These are phyloP conservation scores for Colletotrichum camelliae DNA, from an alignment of 2,329 filamentous ascomycete genomes.

Conservation along the genomic window DNA sequence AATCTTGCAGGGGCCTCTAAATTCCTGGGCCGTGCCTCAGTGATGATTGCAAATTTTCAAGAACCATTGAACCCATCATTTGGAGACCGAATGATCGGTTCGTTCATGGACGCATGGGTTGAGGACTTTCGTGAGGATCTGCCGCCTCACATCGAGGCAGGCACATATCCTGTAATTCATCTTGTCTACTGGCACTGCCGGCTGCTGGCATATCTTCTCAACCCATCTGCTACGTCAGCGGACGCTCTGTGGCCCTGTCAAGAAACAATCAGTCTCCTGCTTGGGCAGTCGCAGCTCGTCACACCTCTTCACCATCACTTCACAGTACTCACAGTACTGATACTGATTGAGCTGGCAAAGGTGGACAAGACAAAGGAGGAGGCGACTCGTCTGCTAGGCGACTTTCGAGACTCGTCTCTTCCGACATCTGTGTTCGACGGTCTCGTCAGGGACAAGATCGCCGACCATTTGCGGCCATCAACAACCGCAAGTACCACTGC, in stretches of 20 bases:
- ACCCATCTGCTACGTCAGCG: slow-evolving; percentile 57
- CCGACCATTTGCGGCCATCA: slow-evolving; percentile 41
- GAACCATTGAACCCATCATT: slow-evolving; percentile 4
- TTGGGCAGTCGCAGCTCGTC: slow-evolving; percentile 57
- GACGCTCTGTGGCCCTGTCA: slow-evolving; percentile 66
- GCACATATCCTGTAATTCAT: slow-evolving; percentile 61
- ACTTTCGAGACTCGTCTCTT: slow-evolving; percentile 55
- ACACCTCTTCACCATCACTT: slow-evolving; percentile 74
- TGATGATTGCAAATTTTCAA: slow-evolving; percentile 36
- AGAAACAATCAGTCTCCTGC: slow-evolving; percentile 64
- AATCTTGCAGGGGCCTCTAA: slow-evolving; percentile 55
- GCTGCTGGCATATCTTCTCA: slow-evolving; percentile 66
- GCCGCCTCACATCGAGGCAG: slow-evolving; percentile 59
- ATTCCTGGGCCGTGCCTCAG: slow-evolving; percentile 51
- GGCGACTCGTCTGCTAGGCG: slow-evolving; percentile 58
- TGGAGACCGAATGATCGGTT: slow-evolving; percentile 42
- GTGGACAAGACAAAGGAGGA: slow-evolving; percentile 62
- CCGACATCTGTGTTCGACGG: slow-evolving; percentile 60
- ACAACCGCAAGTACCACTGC: slow-evolving; percentile 19
- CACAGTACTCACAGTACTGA: slow-evolving; percentile 62
- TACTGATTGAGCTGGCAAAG: slow-evolving; percentile 64
- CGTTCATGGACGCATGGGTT: slow-evolving; percentile 60
- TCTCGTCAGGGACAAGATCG: slow-evolving; percentile 57
- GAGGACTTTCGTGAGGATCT: slow-evolving; percentile 72
- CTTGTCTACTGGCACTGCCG: slow-evolving; percentile 75